These are phyloP conservation scores for Verticillium alfalfae DNA, from an alignment of 2,329 filamentous ascomycete species.

Conservation along the genomic window DNA sequence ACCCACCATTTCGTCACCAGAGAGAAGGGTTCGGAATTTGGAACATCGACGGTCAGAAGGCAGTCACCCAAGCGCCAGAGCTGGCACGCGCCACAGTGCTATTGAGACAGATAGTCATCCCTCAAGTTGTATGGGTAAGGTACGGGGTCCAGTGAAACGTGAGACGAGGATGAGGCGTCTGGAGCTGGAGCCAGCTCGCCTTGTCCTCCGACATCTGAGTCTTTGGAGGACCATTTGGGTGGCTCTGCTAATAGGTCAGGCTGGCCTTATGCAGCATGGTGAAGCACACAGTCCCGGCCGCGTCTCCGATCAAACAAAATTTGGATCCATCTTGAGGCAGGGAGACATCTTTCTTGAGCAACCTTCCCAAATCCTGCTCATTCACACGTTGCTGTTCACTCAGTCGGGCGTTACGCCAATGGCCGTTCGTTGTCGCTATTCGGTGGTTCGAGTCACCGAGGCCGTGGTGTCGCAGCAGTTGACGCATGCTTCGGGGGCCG, in stretches of 20 bases:
- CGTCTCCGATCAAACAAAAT: background rate
- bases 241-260: background rate
- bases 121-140: slow-evolving; percentile 2
- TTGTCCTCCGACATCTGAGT: background rate
- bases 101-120: background rate
- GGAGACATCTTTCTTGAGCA: background rate
- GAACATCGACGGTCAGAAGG: background rate
- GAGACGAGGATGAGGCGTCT: background rate
- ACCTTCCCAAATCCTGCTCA: background rate
- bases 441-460: background rate
- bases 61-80: background rate
- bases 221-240: background rate
- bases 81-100: background rate
- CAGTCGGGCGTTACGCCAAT: background rate
- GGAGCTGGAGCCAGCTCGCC: background rate
- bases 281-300: background rate
- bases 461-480: background rate
- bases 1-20: background rate
- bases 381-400: background rate
- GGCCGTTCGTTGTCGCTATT: background rate
- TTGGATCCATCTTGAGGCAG: background rate
- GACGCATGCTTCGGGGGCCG: background rate
- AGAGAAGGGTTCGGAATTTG: background rate
- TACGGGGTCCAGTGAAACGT: slow-evolving; percentile 1
- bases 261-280: background rate